A percentile compares a stretch with the other conserved stretches of the same genome.
phyloP scores from a whole-genome alignment of 1,284 basidiomycete genomes.

The Ceratorhiza oryzae-sativae region DNA sequence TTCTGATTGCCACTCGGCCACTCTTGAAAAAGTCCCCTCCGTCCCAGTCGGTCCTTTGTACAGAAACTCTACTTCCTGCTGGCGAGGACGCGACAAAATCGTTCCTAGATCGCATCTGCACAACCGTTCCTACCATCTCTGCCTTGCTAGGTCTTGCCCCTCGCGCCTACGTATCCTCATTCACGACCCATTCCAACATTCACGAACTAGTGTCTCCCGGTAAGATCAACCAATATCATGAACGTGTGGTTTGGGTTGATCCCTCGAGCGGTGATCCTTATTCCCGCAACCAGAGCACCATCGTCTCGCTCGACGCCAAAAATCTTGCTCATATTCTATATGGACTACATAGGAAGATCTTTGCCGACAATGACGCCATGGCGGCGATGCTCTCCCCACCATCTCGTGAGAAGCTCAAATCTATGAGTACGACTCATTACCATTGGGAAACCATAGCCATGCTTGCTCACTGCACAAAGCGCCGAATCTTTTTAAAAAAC shows the following conservation, averaged over 20 bases:
- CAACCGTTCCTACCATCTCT: constrained; percentile 6
- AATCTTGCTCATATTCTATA: not conserved
- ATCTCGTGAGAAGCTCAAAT: not conserved
- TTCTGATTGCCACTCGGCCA: not conserved
- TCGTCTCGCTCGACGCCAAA: not conserved
- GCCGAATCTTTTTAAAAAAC: not conserved
- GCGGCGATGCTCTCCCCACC: not conserved
- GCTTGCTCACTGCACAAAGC: not conserved
- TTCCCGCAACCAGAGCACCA: not conserved
- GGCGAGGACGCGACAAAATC: not conserved
- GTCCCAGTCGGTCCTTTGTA: constrained; percentile 20
- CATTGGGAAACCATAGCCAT: constrained; percentile 7
- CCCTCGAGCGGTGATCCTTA: constrained; percentile 6
- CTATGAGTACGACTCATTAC: not conserved
- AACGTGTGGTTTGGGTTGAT: constrained; percentile 19
- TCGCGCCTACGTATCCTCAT: not conserved
- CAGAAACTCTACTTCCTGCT: not conserved
- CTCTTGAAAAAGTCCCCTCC: not conserved
- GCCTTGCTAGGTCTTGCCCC: constrained; percentile 4
- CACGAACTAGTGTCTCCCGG: not conserved
- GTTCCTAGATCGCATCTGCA: not conserved
- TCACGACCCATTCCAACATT: constrained; percentile 1
- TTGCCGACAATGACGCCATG: not conserved
- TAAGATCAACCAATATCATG: not conserved
- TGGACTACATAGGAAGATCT: constrained; percentile 15